Conservation (phyloP, 2,329 filamentous ascomycete genomes). For the Hymenoscyphus linearis region DNA sequence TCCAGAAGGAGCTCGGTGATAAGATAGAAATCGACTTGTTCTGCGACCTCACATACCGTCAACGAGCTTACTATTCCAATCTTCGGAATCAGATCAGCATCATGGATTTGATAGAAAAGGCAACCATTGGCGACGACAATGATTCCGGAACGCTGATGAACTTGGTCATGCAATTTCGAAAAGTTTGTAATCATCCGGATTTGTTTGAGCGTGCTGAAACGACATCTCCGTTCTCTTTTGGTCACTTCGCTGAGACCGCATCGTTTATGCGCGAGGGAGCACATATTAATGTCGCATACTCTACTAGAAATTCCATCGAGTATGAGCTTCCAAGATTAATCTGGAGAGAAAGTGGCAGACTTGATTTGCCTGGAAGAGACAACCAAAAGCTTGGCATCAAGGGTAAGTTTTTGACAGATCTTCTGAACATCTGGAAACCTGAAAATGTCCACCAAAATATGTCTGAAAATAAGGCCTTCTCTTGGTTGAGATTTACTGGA, state of each 20-base stretch:
- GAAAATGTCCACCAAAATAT: constrained; percentile 67
- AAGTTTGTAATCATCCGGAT: constrained; percentile 98
- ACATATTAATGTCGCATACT: constrained; percentile 77
- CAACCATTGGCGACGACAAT: constrained; percentile 85
- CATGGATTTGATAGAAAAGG: constrained; percentile 97
- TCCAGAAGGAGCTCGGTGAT: constrained; percentile 97
- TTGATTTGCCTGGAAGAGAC: constrained; percentile 66
- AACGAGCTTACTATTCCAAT: constrained; percentile 88
- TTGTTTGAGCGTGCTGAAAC: constrained; percentile 93
- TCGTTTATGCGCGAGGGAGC: constrained; percentile 88
- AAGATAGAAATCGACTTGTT: constrained; percentile 97
- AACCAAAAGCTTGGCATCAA: constrained; percentile 76
- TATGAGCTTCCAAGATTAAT: constrained; percentile 77
- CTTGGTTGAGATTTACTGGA: constrained; percentile 85
- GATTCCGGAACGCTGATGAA: constrained; percentile 98
- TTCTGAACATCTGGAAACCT: constrained; percentile 88
- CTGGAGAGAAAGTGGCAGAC: constrained; percentile 72
- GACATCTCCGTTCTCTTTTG: constrained; percentile 74
- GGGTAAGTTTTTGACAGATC: constrained; percentile 67
- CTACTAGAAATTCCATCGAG: constrained; percentile 78
- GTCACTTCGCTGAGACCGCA: constrained; percentile 89
- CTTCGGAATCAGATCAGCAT: constrained; percentile 96
- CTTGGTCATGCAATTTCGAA: constrained; percentile 98
- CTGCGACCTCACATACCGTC: constrained; percentile 93
- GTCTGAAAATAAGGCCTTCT: constrained; percentile 63